These are phyloP conservation scores for Apophysomyces variabilis DNA, from an alignment of 371 early-diverging fungal species.

Conservation along the genomic window DNA sequence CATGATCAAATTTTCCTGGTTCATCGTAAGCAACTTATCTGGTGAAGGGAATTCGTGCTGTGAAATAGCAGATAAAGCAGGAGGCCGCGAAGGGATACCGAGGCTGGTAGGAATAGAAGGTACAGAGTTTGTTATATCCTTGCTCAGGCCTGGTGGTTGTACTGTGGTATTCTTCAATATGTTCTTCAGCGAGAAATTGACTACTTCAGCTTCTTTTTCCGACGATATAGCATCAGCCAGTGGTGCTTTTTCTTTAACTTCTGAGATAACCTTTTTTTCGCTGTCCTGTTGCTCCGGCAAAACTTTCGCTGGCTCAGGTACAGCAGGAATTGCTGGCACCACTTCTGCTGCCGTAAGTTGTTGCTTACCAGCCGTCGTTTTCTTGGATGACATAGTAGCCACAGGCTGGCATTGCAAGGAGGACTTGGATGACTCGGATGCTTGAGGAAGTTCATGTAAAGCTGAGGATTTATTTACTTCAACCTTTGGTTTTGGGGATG, in stretches of 20 bases:
- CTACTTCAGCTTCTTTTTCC: not conserved
- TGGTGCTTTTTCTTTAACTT: not conserved
- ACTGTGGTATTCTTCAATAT: not conserved
- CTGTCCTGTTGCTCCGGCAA: too few relatives aligned
- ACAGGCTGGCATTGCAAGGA: not conserved
- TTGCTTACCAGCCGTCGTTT: not conserved
- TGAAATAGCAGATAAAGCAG: not conserved
- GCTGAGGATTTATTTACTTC: too few relatives aligned
- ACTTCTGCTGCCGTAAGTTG: not conserved
- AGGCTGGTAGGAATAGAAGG: not conserved
- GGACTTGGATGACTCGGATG: too few relatives aligned
- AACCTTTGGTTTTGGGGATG: too few relatives aligned
- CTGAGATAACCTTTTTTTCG: too few relatives aligned
- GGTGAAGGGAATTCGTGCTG: too few relatives aligned
- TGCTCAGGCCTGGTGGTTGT: not conserved
- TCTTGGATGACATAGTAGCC: not conserved
- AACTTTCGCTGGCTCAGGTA: not conserved
- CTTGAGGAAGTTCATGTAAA: too few relatives aligned
- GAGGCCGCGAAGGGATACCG: not conserved
- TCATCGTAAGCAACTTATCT: constrained; percentile 18
- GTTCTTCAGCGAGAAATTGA: not conserved
- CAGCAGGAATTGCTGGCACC: not conserved
- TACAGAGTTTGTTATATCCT: not conserved
- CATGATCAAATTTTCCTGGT: constrained; percentile 28
- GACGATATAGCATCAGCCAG: not conserved